These are phyloP conservation scores for Kodamaea plutei DNA, from an alignment of 1,139 yeast genomes.

Conservation along the genomic window DNA sequence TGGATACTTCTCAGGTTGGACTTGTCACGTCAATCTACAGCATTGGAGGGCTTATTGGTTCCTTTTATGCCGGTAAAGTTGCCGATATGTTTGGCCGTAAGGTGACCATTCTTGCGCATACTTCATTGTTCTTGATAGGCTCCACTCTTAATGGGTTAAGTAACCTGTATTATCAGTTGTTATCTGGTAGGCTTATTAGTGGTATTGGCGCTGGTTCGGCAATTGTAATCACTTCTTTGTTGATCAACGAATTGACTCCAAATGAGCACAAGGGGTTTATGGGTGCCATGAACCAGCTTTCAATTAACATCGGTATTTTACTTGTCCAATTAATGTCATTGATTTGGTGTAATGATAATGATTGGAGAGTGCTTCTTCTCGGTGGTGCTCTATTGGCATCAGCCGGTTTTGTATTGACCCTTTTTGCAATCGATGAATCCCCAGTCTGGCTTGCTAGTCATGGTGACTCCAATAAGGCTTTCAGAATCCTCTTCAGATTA, in stretches of 20 bases:
- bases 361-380: slow-evolving; percentile 70
- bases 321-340: slow-evolving; percentile 73
- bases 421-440: slow-evolving; percentile 60
- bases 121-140: slow-evolving; percentile 59
- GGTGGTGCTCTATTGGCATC: slow-evolving; percentile 56
- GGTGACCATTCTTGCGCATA: slow-evolving; percentile 52
- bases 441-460: slow-evolving; percentile 72
- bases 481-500: slow-evolving; percentile 31
- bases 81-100: slow-evolving; percentile 70
- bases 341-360: slow-evolving; percentile 54
- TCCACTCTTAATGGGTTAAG: slow-evolving; percentile 58
- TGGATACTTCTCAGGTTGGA: slow-evolving; percentile 67
- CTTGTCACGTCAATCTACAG: slow-evolving; percentile 79
- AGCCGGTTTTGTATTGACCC: slow-evolving; percentile 39
- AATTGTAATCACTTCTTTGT: slow-evolving; percentile 78
- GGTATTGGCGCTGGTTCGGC: slow-evolving; percentile 89
- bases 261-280: slow-evolving; percentile 61
- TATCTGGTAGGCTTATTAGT: slow-evolving; percentile 69
- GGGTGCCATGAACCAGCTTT: slow-evolving; percentile 86
- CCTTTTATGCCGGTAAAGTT: slow-evolving; percentile 65
- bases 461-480: slow-evolving; percentile 31
- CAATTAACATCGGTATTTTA: slow-evolving; percentile 79
- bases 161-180: slow-evolving; percentile 38
- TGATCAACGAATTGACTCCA: slow-evolving; percentile 79
- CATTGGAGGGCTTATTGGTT: slow-evolving; percentile 81